Base-by-base conservation (phyloP, 2,329 filamentous ascomycete genomes). In the Cadophora luteo-olivacea region DNA sequence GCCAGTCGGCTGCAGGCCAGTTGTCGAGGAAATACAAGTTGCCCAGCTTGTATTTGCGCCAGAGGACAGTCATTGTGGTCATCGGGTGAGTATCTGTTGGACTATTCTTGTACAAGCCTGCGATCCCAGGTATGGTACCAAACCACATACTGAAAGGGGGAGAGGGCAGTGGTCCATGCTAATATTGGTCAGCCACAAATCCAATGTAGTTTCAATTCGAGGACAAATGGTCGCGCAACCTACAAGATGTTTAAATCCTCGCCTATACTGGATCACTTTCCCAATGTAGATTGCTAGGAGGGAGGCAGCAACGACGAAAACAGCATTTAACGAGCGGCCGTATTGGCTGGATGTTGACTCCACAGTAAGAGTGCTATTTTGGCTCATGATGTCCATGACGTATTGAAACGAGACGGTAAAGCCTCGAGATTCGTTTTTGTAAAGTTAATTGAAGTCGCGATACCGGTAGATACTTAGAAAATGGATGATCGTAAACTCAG, bases 61-160 rank as follows among this genome's bases (percentile, higher is more conserved):
- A 36, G n/a, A 69, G 63, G 24, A 69, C 52, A 12, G 67, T 69
- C 29, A 66, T 62, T 9, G 60, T 66, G n/a, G 45, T 54, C 64
- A 66, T 66, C 4, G 64, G 51, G 33, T 69, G 67, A 0, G 64
- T 58, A 33, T 69, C 64, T 22, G 25, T 62, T 2, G 67, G 67
- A 14, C 57, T 63, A 32, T 38, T 45, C 19, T 62, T 66, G 33
- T 54, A 69, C 1, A 66, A n/a, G 9, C 52, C 60, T 24, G 60
- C 58, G 14, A 66, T 29, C 16, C 38, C 64, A 2, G 58, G 58
- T 4, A 69, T 60, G 32, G 54, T 69, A 2, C 68, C 64, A 19
- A 69, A 63, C 38, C 60, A 63, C 60, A 64, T 55, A 33, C 52
- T 69, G 24, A 64, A 66, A 1, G 64, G 68, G 36, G 64, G 64